phyloP scores from a whole-genome alignment of 352 stramenopile species.

The Globisporangium alternatum region DNA sequence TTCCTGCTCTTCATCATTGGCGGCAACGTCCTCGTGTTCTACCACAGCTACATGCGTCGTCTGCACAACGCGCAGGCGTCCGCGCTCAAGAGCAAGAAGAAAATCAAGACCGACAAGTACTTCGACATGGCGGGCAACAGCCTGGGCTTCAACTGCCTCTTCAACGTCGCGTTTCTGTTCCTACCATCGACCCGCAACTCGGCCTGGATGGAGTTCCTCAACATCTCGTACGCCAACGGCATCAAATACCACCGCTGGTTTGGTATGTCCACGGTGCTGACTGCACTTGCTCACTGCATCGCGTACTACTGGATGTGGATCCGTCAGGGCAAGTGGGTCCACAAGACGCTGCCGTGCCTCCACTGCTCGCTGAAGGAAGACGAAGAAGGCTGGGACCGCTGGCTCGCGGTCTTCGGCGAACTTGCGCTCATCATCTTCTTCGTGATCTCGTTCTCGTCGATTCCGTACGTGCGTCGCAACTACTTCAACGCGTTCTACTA shows the following conservation, averaged over 20 bases:
- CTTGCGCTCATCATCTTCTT: slow-evolving; percentile 25
- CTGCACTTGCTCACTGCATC: slow-evolving; percentile 20
- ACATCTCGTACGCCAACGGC: slow-evolving; percentile 33
- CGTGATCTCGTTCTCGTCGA: slow-evolving; percentile 22
- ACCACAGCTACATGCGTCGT: slow-evolving; percentile 17
- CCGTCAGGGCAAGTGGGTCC: slow-evolving; percentile 15
- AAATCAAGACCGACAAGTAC: slow-evolving; percentile 5
- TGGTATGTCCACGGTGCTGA: slow-evolving; percentile 25
- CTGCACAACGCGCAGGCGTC: neutral
- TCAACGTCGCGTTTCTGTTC: slow-evolving; percentile 40
- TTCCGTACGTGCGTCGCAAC: slow-evolving; percentile 30
- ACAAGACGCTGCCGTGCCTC: slow-evolving; percentile 30
- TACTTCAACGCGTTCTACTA: slow-evolving; percentile 30
- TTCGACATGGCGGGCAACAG: slow-evolving; percentile 16
- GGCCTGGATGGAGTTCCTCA: slow-evolving; percentile 39
- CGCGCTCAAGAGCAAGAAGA: slow-evolving; percentile 4
- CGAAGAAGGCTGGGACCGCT: slow-evolving; percentile 11
- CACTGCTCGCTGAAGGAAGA: slow-evolving; percentile 19
- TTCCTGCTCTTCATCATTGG: slow-evolving; percentile 23
- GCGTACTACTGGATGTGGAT: slow-evolving; percentile 25
- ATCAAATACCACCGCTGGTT: slow-evolving; percentile 44
- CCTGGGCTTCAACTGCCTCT: slow-evolving; percentile 28
- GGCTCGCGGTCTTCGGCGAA: slow-evolving; percentile 25
- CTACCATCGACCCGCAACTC: slow-evolving; percentile 30
- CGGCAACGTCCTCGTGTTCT: slow-evolving; percentile 27